Evolutionary conservation across 2,329 filamentous ascomycete species (phyloP).

Genomic region (Zopfia rhizophila): DNA sequence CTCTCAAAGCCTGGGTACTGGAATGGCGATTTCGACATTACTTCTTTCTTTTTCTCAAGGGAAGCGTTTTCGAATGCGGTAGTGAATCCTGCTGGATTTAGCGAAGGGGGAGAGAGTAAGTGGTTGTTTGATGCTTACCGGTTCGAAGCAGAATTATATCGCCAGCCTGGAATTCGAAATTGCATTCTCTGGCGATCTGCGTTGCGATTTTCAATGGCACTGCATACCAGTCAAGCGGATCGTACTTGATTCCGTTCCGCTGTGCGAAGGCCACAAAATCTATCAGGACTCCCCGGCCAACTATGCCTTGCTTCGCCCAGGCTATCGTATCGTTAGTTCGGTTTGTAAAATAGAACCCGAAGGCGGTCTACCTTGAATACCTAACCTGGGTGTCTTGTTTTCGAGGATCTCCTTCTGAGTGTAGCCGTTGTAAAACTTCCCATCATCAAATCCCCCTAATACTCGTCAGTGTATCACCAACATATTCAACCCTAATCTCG

Average conservation of each 20-base stretch:
- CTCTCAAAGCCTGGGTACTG: slow-evolving; percentile 34
- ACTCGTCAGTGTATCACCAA: too few relatives aligned
- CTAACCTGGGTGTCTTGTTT: slow-evolving; percentile 25
- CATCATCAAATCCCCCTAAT: slow-evolving; percentile 34
- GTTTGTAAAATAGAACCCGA: background rate
- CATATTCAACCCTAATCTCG: too few relatives aligned
- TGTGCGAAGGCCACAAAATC: slow-evolving; percentile 32
- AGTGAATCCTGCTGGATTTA: slow-evolving; percentile 23
- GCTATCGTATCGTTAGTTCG: slow-evolving; percentile 18
- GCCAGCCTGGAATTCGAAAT: slow-evolving; percentile 29
- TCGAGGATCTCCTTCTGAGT: slow-evolving; percentile 30
- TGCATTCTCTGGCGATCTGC: slow-evolving; percentile 28
- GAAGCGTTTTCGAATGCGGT: slow-evolving; percentile 27
- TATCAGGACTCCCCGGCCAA: slow-evolving; percentile 34
- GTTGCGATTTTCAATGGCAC: slow-evolving; percentile 24
- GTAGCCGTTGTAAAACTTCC: slow-evolving; percentile 32
- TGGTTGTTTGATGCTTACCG: slow-evolving; percentile 13
- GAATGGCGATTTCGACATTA: slow-evolving; percentile 31
- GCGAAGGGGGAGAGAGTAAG: background rate
- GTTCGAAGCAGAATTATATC: slow-evolving; percentile 37
- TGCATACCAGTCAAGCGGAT: slow-evolving; percentile 28
- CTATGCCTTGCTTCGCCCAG: slow-evolving; percentile 35
- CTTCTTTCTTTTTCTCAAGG: slow-evolving; percentile 24
- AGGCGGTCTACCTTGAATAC: slow-evolving; percentile 28
- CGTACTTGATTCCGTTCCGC: slow-evolving; percentile 29